Conservation (phyloP, 352 stramenopile species). For the Globisporangium nagaii region DNA sequence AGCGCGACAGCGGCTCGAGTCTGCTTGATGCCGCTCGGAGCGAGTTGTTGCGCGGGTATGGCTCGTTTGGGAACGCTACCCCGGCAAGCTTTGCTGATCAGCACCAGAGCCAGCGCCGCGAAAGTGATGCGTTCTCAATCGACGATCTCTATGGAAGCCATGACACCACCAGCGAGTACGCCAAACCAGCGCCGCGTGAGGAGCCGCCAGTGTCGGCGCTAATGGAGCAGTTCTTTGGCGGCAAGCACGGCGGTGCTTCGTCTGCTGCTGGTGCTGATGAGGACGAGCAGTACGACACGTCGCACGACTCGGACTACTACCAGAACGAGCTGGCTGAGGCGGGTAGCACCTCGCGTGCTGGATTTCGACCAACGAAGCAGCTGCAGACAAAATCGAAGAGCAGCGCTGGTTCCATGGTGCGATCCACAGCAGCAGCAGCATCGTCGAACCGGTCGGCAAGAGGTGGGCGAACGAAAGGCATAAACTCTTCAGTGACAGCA, state of each 20-base stretch:
- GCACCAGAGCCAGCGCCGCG: neutral
- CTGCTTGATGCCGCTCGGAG: neutral
- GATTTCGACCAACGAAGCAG: neutral
- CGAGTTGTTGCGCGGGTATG: neutral
- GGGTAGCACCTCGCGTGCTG: too few relatives aligned
- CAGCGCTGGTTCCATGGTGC: neutral
- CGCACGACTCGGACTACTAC: slow-evolving; percentile 3
- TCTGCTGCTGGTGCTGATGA: neutral
- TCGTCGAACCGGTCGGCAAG: neutral
- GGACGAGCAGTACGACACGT: slow-evolving; percentile 8
- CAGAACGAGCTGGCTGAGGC: neutral
- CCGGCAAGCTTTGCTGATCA: neutral
- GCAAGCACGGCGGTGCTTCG: neutral
- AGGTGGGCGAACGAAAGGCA: neutral
- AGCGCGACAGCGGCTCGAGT: neutral
- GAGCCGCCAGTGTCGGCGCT: slow-evolving; percentile 41
- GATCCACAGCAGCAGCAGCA: too few relatives aligned
- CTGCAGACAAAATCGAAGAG: neutral
- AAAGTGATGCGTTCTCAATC: neutral
- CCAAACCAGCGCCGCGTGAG: neutral
- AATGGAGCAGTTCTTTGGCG: slow-evolving; percentile 54
- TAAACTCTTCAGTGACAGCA: neutral
- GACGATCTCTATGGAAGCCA: neutral
- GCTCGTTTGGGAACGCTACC: neutral
- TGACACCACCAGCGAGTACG: neutral